Evolutionary conservation across 371 early-diverging fungal genomes (phyloP).

Genomic region (Mucor velutinosus): DNA sequence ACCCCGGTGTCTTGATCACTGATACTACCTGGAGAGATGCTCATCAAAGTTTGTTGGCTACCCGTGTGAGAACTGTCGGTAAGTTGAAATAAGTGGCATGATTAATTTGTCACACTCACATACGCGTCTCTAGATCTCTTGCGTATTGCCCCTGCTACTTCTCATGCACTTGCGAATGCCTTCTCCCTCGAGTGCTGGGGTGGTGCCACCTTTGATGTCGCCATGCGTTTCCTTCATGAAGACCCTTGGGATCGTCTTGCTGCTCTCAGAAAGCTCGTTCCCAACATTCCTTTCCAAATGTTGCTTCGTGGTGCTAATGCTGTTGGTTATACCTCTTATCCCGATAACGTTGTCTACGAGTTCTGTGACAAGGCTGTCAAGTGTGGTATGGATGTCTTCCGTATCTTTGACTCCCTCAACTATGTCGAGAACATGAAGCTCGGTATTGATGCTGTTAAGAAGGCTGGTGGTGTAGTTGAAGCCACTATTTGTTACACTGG

Average conservation of each 20-base stretch:
- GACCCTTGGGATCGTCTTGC: slow-evolving; percentile 93
- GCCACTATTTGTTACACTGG: slow-evolving; percentile 93
- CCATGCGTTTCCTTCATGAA: slow-evolving; percentile 92
- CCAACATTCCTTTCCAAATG: slow-evolving; percentile 97
- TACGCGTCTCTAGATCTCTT: slow-evolving; percentile 44
- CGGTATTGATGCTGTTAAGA: slow-evolving; percentile 90
- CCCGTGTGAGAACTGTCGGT: slow-evolving; percentile 89
- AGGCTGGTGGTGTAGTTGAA: slow-evolving; percentile 93
- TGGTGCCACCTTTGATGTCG: slow-evolving; percentile 95
- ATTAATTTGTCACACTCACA: background rate
- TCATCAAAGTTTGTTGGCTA: slow-evolving; percentile 90
- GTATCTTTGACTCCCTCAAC: slow-evolving; percentile 94
- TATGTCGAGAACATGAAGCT: slow-evolving; percentile 92
- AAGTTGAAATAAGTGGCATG: slow-evolving; percentile 13
- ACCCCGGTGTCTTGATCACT: slow-evolving; percentile 85
- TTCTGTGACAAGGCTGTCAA: slow-evolving; percentile 90
- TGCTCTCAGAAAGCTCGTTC: slow-evolving; percentile 78
- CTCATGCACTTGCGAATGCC: slow-evolving; percentile 83
- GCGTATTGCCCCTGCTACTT: slow-evolving; percentile 83
- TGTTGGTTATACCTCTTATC: slow-evolving; percentile 95
- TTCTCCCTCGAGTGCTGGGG: slow-evolving; percentile 93
- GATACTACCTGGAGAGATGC: slow-evolving; percentile 96
- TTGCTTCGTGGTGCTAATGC: slow-evolving; percentile 95
- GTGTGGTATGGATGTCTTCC: slow-evolving; percentile 92
- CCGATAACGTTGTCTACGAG: slow-evolving; percentile 93